Base-by-base conservation (phyloP, 2,329 filamentous ascomycete species). In the Aspergillus tubingensis region DNA sequence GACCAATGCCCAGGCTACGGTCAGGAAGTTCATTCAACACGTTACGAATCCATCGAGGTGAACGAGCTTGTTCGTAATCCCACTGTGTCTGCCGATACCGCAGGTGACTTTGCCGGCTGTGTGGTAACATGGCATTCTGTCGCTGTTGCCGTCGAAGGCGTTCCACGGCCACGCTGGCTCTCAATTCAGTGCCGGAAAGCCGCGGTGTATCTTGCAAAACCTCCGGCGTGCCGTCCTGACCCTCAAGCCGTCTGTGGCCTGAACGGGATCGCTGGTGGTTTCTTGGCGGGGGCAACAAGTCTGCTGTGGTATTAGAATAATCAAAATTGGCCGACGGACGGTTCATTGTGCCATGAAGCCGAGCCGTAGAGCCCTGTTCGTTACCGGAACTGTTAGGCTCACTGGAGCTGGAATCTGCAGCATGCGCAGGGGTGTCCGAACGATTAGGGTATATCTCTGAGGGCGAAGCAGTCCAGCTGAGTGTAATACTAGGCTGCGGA, bases 401-500 rank as follows among this genome's bases (percentile, higher is more conserved):
- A 30, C 60, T 58, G 27, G 67, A 65, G 43, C 61, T 65, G 23
- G 65, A 62, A 25, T 70, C 70, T 7, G 62, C 48, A 36, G 48
- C 58, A 36, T 67, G 71, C 25, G 62, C 59, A n/a, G 64, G 52
- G 38, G 60, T 54, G 21, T 74, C 72, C 5, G 66, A 58, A 13
- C 58, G 57, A 30, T 72, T 66, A 27, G 75, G 67, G 36, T 73
- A 71, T 8, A 79, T 67, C 17, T 77, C 77, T 7, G 71, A 72
- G 13, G 77, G 78, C 15, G 78, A 79, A 21, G 75, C 69, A 23
- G 77, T 77, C 72, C 77, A 76, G 61, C 74, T 74, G 11, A 77
- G 67, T 50, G 74, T 74, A 51, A 76, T 66, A 50, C 64, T 73
- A 5, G 76, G 70, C 49, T 75, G 72, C 21, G 67, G 63, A 51